Evolutionary conservation across 805 yeast species (phyloP), one percentile per base, ranked within the genome.

Genomic region (Saturnispora galanensis): DNA sequence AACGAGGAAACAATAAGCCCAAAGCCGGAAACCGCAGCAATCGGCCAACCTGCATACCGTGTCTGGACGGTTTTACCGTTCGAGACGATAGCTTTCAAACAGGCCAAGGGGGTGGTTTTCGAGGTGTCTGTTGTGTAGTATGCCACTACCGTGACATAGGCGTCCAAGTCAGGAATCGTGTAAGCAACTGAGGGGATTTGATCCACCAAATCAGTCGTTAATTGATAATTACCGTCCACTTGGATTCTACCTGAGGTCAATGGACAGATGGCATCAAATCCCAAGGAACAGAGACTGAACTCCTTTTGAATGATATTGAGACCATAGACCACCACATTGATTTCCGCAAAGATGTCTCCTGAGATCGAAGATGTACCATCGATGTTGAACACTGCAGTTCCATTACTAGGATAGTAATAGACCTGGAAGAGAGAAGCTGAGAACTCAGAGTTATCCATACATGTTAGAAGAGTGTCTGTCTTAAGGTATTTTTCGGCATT

Each of bases 31-130:
- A 93, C 74, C 17, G 87, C 89, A 4, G 96, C 97, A 53, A 93
- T 83, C 9, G 95, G 95, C 98, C 98, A 90, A 5, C 94, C 76
- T 3, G 93, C 96, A 53, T 82, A 88, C 55, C 78, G 79, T 21
- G 96, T 86, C 64, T 88, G 94, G 26, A 93, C 98, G 1, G 97
- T 89, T 57, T 84, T 88, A 47, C 93, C 96, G 63, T 93, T 93
- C 17, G 84, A 66, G 45, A 93, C 69, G 11, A 77, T 70, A 0
- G 97, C 97, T 59, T 84, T 86, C 11, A 93, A 95, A 73, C 99
- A 93, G 3, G 97, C 98, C 47, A 89, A 67, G 3, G 81, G 73
- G 7, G 65, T 62, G 17, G 54, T 41, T 4, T 56, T 64, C 11
- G 60, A 51, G 5, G 73, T 67, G 55, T 75, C 78, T 39, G 65